Base-by-base conservation (phyloP, 2,329 filamentous ascomycete genomes). In the Monosporascus sp. region DNA sequence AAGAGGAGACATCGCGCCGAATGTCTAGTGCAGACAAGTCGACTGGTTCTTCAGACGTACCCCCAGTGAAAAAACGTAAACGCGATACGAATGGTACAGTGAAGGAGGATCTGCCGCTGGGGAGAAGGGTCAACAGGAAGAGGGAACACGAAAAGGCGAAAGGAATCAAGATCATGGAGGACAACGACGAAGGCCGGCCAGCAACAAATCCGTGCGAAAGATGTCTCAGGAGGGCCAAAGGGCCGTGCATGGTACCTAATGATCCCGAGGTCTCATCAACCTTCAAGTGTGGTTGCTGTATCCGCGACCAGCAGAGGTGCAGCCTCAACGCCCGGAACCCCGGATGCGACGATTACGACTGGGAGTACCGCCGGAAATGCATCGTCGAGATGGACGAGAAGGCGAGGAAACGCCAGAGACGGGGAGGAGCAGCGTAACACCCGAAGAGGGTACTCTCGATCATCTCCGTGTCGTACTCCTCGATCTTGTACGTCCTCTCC, bases 381-480 rank as follows among this genome's bases (percentile, higher is more conserved):
- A 15, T 46, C 17, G 22, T 2, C 31, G 31, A 35, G 31, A 35
- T 35, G 43, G 26, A 43, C n/a, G 20, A 43, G 40, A 20, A 43
- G 18, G 8, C 7, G 11, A 43, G 40, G 6, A 46, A 4, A 28
- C 24, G 4, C 7, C 14, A 14, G 5, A 26, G 17, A 17, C 20
- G 8, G 24, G 24, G n/a, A 46, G 18, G 9, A 9, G 20, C 40
- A 43, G 18, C n/a, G 1, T 24, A 14, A 2, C 20, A 24, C 11
- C 11, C 31, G 31, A 96, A 90, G 74, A 86, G 79, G 74, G 91
- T 97, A 59, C 78, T 97, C 57, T 86, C 81, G 65, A 91, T 97
- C 63, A 83, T 97, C 58, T 92, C 96, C 71, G 79, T 94, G 57
- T 97, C 93, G 51, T 97, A 41, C 79, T 97, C 17, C 79, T 97